These are phyloP conservation scores for Odontarrhena argentea DNA, from an alignment of 345 rosid genomes.

Conservation along the genomic window DNA sequence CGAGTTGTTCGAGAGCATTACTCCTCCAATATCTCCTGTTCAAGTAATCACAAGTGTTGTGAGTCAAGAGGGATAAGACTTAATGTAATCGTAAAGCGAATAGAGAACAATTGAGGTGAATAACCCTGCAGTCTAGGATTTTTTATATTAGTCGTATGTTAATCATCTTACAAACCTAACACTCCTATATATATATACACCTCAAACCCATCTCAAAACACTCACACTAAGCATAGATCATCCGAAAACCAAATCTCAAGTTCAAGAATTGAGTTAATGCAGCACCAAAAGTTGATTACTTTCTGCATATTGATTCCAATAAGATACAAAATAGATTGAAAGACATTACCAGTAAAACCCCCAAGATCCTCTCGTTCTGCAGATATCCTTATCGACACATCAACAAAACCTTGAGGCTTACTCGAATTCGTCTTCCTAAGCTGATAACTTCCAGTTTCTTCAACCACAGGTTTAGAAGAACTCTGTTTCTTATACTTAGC, in stretches of 20 bases:
- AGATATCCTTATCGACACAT: constrained; percentile 65
- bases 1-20: constrained; percentile 41
- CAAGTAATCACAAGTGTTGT: constrained; percentile 18
- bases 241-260: not conserved
- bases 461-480: constrained; percentile 45
- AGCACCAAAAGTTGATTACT: constrained; percentile 1
- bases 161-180: no score
- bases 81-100: no score
- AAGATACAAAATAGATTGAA: not conserved
- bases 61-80: not conserved
- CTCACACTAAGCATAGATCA: no score
- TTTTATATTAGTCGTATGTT: no score
- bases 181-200: no score
- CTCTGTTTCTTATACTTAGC: constrained; percentile 47
- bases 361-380: constrained; percentile 51
- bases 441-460: constrained; percentile 83
- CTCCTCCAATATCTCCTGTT: constrained; percentile 58
- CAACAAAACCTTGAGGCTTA: constrained; percentile 78
- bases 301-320: constrained; percentile 4
- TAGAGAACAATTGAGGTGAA: no score
- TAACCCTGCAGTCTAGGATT: no score
- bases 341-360: constrained; percentile 47
- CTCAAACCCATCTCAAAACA: constrained; percentile 13
- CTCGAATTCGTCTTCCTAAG: constrained; percentile 63
- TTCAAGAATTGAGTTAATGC: not conserved